Conservation (phyloP, 805 yeast species). For the Starmerella geochares region DNA sequence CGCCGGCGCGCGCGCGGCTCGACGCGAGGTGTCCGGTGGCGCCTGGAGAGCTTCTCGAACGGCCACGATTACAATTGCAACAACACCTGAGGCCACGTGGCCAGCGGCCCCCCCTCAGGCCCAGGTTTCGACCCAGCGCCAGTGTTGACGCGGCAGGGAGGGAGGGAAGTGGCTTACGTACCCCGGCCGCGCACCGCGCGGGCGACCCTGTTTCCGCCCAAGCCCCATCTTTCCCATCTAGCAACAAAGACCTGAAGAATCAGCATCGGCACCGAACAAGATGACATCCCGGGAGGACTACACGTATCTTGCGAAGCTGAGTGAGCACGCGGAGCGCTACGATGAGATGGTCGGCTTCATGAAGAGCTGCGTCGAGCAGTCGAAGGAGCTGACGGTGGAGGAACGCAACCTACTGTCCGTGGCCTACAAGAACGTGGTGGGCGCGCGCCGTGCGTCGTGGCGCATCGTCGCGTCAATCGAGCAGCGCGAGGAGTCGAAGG, state of each 20-base stretch:
- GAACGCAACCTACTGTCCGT: slow-evolving; percentile 95
- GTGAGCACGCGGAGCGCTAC: slow-evolving; percentile 99
- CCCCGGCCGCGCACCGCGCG: slow-evolving; percentile 6
- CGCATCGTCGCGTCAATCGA: slow-evolving; percentile 97
- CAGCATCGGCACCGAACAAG: neutral
- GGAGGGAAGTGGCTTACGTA: slow-evolving; percentile 6
- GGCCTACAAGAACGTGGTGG: slow-evolving; percentile 97
- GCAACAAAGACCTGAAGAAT: slow-evolving; percentile 4
- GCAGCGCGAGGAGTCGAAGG: slow-evolving; percentile 98
- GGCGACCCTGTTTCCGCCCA: slow-evolving; percentile 9
- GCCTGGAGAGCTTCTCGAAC: neutral
- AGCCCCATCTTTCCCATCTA: slow-evolving; percentile 12
- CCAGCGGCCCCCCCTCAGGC: neutral
- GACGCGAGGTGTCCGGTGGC: slow-evolving; percentile 1
- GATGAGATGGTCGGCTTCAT: slow-evolving; percentile 99
- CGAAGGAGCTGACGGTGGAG: slow-evolving; percentile 81
- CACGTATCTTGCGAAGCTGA: slow-evolving; percentile 93
- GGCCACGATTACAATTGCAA: neutral
- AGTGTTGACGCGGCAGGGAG: slow-evolving; percentile 1
- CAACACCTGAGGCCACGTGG: neutral
- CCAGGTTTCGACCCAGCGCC: neutral
- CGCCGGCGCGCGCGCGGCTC: slow-evolving; percentile 1
- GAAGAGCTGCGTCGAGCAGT: slow-evolving; percentile 77
- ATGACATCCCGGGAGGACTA: slow-evolving; percentile 82
- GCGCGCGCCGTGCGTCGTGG: slow-evolving; percentile 99